Base-by-base conservation (phyloP, 2,329 filamentous ascomycete species). In the Madurella fahalii region DNA sequence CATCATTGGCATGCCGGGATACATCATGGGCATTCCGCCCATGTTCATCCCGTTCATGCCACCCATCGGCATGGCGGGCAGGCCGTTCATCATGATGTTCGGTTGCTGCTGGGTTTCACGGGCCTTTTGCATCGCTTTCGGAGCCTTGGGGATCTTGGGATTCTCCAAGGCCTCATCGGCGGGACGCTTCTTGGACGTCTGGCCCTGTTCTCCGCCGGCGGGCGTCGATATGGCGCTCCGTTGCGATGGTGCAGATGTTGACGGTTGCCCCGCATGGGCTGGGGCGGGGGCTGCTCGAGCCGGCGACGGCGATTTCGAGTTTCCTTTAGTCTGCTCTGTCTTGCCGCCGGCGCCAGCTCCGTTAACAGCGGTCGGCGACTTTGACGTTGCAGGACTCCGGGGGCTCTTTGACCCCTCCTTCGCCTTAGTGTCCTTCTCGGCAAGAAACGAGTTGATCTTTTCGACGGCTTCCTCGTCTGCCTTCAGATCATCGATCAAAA, bases 401-500 rank as follows among this genome's bases (percentile, higher is more conserved):
- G 76, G 63, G 47, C 73, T 80, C 63, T 79, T 78, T n/a, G 76
- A 75, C 48, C 69, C 68, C 54, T 75, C 72, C 67, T 74, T 76
- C 47, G 69, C 63, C 57, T 70, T 74, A 61, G 60, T 65, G 57
- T 74, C 71, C 65, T 82, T 80, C 56, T 73, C 73, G 16, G 68
- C 66, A 15, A 84, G 68, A 67, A 87, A 96, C 40, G 82, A 82
- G 74, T 89, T 88, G 61, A 96, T 89, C 72, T 89, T 92, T 65
- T 81, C 78, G 60, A 84, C 82, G 58, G 85, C 82, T 63, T 94
- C 90, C 62, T 90, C 87, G 73, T 97, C 91, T 60, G 85, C 75
- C 68, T 86, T 83, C 64, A 99, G 82, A 73, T 96, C 88, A 80
- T 96, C 93, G 74, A 97, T 89, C 66, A 96, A 79, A 61, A 96